Evolutionary conservation across 306 rosid genomes (phyloP).

Genomic region (Vicia villosa): DNA sequence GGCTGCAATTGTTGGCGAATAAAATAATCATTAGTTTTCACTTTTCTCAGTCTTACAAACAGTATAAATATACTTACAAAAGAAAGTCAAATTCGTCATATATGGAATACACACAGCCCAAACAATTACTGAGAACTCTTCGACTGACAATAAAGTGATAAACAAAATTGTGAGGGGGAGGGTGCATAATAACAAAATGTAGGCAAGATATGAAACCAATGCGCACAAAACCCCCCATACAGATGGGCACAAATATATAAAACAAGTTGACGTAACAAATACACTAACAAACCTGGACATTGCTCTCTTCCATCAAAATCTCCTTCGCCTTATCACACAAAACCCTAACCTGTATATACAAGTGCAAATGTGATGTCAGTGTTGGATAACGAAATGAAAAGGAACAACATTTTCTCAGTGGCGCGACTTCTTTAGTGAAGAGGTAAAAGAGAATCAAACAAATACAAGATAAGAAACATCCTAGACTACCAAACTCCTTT

Average conservation of each 20-base stretch:
- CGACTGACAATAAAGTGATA: constrained; percentile 7
- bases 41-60: constrained; percentile 18
- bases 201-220: not conserved
- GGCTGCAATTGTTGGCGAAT: constrained; percentile 64
- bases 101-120: not conserved
- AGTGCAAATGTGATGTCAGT: constrained; percentile 15
- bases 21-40: constrained; percentile 21
- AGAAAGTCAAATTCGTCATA: constrained; percentile 23
- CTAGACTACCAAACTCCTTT: constrained; percentile 26
- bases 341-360: constrained; percentile 62
- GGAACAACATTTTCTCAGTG: not conserved
- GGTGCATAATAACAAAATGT: constrained; percentile 13
- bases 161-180: not conserved
- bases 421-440: not conserved
- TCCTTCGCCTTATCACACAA: constrained; percentile 95
- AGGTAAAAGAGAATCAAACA: not conserved
- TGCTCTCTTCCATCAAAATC: constrained; percentile 95
- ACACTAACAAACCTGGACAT: constrained; percentile 73
- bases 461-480: constrained; percentile 6
- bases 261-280: not conserved
- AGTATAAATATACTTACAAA: not conserved
- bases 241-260: not conserved
- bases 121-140: not conserved
- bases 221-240: not conserved
- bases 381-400: constrained; percentile 16